A percentile compares a stretch with the other conserved stretches of the same genome.
Conservation (phyloP, 768 basidiomycete species). For the Phanerochaete sordida region DNA sequence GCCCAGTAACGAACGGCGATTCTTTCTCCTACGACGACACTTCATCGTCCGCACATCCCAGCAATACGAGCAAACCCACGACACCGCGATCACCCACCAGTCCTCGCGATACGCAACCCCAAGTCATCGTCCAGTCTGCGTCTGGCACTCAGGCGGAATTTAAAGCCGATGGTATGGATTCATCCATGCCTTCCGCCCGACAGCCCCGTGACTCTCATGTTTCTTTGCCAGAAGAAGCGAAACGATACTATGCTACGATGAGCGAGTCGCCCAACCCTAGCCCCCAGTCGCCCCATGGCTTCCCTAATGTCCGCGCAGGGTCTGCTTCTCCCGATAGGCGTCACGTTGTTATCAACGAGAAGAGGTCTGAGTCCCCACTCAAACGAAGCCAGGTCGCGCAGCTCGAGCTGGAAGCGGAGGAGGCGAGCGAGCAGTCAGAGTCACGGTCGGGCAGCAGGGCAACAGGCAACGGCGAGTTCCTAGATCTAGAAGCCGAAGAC, state of each 20-base stretch:
- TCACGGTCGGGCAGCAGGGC: conserved; percentile 1
- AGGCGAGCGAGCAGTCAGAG: conserved; percentile 10
- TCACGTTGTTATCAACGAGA: not conserved
- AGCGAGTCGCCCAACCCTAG: conserved; percentile 59
- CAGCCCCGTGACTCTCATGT: conserved; percentile 64
- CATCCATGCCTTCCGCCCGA: conserved; percentile 13
- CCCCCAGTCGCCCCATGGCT: conserved; percentile 27
- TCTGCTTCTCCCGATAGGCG: conserved; percentile 7
- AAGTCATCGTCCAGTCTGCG: conserved; percentile 10
- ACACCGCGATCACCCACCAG: not conserved
- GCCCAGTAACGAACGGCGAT: not conserved
- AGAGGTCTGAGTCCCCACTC: conserved; percentile 13
- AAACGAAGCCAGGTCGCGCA: conserved; percentile 7
- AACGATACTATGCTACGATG: conserved; percentile 67
- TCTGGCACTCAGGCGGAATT: conserved; percentile 2
- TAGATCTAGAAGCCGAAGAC: conserved; percentile 58
- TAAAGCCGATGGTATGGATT: conserved; percentile 23
- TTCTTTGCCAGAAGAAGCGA: conserved; percentile 74
- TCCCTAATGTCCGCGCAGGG: not conserved
- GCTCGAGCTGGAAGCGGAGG: conserved; percentile 9
- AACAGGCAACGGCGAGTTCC: conserved; percentile 47
- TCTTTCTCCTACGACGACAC: not conserved
- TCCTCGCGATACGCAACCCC: not conserved
- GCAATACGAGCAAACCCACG: not conserved
- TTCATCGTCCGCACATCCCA: not conserved